Evolutionary conservation across 495 filamentous ascomycete genomes (phyloP).

Genomic region (Podospora australis): DNA sequence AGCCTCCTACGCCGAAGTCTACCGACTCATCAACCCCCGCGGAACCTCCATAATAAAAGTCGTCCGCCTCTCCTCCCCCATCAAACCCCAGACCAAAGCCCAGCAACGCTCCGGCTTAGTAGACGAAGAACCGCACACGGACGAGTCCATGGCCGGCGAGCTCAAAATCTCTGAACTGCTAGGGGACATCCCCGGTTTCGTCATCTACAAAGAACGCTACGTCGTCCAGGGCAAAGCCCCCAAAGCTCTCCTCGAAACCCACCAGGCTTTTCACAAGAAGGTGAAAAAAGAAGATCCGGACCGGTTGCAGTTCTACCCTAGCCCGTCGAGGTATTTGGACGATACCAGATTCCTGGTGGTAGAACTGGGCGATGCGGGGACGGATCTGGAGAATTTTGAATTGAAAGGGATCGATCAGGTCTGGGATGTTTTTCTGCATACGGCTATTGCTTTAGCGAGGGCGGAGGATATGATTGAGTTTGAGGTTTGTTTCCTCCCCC

Average conservation of each 20-base stretch:
- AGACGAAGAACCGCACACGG: constrained; percentile 43
- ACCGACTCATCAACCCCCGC: constrained; percentile 46
- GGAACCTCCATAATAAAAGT: constrained; percentile 49
- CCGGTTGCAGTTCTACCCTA: constrained; percentile 59
- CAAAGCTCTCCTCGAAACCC: constrained; percentile 55
- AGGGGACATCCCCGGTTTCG: constrained; percentile 78
- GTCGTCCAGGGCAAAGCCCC: constrained; percentile 66
- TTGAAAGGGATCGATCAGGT: constrained; percentile 51
- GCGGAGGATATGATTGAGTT: constrained; percentile 69
- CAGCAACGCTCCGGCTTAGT: constrained; percentile 40
- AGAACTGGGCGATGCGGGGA: constrained; percentile 83
- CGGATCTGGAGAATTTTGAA: constrained; percentile 60
- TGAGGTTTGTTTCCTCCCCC: no score
- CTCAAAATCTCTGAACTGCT: constrained; percentile 69
- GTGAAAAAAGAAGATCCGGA: constrained; percentile 53
- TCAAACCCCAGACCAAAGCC: constrained; percentile 39
- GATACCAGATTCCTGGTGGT: constrained; percentile 72
- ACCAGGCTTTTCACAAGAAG: constrained; percentile 53
- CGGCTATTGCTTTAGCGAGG: constrained; percentile 67
- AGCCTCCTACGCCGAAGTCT: constrained; percentile 63
- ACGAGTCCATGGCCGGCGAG: constrained; percentile 46
- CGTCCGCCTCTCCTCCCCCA: constrained; percentile 42
- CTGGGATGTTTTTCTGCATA: constrained; percentile 83
- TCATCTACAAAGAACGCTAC: constrained; percentile 75
- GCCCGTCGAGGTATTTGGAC: constrained; percentile 52